Evolutionary conservation across 176 grass and related monocot species (phyloP).

Genomic region (Phoenix dactylifera): DNA sequence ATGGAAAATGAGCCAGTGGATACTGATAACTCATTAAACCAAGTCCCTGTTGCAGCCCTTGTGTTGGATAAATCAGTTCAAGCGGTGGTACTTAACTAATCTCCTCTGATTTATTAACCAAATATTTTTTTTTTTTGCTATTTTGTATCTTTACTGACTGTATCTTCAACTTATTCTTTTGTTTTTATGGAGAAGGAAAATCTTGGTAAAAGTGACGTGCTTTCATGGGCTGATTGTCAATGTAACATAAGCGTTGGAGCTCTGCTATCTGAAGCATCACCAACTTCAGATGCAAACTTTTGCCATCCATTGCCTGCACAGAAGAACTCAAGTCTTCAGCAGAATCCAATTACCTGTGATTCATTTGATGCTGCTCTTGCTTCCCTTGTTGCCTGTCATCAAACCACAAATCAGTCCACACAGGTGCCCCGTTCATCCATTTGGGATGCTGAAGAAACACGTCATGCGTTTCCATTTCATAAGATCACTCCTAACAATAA

Average conservation of each 20-base stretch:
- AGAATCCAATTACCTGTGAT: conserved; percentile 56
- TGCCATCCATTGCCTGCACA: conserved; percentile 35
- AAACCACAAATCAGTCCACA: conserved; percentile 33
- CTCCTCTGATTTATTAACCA: not conserved
- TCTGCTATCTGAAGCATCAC: conserved; percentile 49
- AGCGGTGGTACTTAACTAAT: conserved; percentile 23
- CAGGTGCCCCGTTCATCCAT: conserved; percentile 37
- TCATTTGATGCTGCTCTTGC: conserved; percentile 96
- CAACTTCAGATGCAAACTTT: conserved; percentile 30
- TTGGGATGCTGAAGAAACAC: conserved; percentile 89
- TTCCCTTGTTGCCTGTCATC: conserved; percentile 47
- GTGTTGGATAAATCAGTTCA: conserved; percentile 15
- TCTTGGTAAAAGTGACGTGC: conserved; percentile 31
- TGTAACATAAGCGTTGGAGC: conserved; percentile 91
- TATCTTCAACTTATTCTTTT: conserved; percentile 11
- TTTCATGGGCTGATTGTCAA: conserved; percentile 71
- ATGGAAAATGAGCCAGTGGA: conserved; percentile 22
- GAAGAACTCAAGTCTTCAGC: conserved; percentile 43
- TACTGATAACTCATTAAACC: conserved; percentile 27
- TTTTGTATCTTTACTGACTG: no score
- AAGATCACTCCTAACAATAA: conserved; percentile 23
- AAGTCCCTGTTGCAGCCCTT: conserved; percentile 21
- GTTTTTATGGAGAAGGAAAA: conserved; percentile 36
- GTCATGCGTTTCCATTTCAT: conserved; percentile 62
- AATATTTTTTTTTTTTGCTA: no score